Percentiles rank a stretch among this genome's conserved stretches.
Evolutionary conservation across 192 early-diverging fungal species (phyloP).

Genomic region (Coemansia sp.): DNA sequence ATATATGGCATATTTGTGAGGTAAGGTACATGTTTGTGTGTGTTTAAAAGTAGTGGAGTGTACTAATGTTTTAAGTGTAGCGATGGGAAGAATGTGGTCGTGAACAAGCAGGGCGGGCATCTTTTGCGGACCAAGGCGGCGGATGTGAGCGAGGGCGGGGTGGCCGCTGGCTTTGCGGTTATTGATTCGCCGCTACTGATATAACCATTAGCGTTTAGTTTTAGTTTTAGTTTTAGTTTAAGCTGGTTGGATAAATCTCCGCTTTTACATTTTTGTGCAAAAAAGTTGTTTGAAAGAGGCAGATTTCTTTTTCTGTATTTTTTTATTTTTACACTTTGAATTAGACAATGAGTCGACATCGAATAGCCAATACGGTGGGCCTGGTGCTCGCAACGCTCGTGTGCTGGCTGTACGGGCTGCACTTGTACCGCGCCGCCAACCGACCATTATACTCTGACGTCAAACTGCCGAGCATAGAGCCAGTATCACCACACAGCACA

Average conservation of each 20-base stretch:
- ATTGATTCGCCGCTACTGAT: conserved; percentile 82
- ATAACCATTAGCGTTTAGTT: conserved; percentile 16
- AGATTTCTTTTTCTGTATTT: conserved; percentile 7
- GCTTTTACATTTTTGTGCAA: not conserved
- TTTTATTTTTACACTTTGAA: not conserved
- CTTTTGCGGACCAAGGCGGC: conserved; percentile 88
- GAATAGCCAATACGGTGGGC: conserved; percentile 16
- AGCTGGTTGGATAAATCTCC: not conserved
- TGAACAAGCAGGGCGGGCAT: conserved; percentile 85
- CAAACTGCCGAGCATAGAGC: too few species aligned
- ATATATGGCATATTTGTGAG: conserved; percentile 90
- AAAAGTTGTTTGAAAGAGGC: too few species aligned
- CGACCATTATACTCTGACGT: conserved; percentile 11
- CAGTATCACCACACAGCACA: not conserved
- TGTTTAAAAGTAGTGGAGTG: not conserved
- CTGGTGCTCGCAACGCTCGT: conserved; percentile 28
- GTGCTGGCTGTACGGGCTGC: conserved; percentile 50
- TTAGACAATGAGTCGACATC: conserved; percentile 15
- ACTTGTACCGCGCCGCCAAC: conserved; percentile 37
- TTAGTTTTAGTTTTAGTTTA: too few species aligned
- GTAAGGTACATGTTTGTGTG: conserved; percentile 27
- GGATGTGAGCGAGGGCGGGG: conserved; percentile 89
- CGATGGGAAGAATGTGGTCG: conserved; percentile 49
- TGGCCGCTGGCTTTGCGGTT: conserved; percentile 93
- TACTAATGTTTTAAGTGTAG: conserved; percentile 30